A percentile compares a stretch with the other conserved stretches of the same genome.
phyloP scores from a whole-genome alignment of 148 eudicot genomes.

The Camellia sinensis region DNA sequence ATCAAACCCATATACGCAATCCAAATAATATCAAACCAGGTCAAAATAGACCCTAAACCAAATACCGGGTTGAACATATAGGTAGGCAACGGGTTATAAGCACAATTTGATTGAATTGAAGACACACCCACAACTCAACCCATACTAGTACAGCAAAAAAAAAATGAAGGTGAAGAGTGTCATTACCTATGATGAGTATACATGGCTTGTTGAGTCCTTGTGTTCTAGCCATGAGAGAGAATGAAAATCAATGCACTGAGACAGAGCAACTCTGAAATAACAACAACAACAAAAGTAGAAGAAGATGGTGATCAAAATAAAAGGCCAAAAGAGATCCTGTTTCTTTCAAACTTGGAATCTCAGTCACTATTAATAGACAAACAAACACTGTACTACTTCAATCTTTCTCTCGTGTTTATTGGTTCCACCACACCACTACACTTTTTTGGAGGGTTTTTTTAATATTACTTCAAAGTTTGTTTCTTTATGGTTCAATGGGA shows the following conservation, averaged over 20 bases:
- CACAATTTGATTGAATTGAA: no score
- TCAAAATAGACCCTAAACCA: no score
- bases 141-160: no score
- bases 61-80: no score
- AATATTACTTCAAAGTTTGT: neutral
- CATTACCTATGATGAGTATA: conserved; percentile 63
- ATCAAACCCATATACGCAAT: no score
- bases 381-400: neutral
- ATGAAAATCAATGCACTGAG: neutral
- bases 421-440: conserved; percentile 3
- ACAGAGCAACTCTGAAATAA: neutral
- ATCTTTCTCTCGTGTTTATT: neutral
- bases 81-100: no score
- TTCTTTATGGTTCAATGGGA: conserved; percentile 11
- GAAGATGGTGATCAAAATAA: neutral
- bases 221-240: conserved; percentile 31
- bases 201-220: conserved; percentile 66
- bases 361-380: neutral
- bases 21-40: no score
- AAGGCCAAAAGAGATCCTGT: conserved; percentile 3
- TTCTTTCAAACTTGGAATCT: neutral
- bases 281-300: no score
- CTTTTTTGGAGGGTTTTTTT: neutral
- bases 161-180: neutral
- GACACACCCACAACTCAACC: no score